Conservation (phyloP, 257 asterid species). For the Craterostigma plantagineum region DNA sequence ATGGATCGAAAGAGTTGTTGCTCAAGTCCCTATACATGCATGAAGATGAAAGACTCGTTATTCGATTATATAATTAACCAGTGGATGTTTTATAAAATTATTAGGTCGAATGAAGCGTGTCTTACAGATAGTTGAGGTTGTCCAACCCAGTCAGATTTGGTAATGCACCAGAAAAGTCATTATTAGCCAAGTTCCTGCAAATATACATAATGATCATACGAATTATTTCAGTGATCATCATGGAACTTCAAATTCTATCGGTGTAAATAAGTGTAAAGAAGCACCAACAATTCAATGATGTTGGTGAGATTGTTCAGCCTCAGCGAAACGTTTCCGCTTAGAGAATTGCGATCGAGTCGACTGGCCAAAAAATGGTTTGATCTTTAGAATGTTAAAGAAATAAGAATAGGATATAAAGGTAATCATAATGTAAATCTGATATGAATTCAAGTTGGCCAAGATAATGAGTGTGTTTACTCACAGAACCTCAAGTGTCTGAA, state of each 20-base stretch:
- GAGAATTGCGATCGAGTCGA: conserved; percentile 52
- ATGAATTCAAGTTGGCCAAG: too few species aligned
- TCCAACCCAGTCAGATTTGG: conserved; percentile 54
- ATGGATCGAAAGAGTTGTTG: conserved; percentile 42
- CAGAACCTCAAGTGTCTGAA: conserved; percentile 51
- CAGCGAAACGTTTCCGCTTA: conserved; percentile 41
- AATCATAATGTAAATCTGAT: conserved; percentile 5
- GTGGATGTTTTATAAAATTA: conserved; percentile 1
- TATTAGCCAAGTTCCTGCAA: conserved; percentile 65
- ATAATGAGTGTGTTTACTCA: conserved; percentile 25
- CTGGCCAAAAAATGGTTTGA: conserved; percentile 14
- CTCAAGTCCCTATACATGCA: conserved; percentile 38
- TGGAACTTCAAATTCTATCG: not conserved
- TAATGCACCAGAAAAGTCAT: conserved; percentile 36
- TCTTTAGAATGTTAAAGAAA: conserved; percentile 1
- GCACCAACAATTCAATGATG: conserved; percentile 59
- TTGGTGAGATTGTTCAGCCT: conserved; percentile 45
- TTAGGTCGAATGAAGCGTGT: too few species aligned
- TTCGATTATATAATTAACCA: too few species aligned
- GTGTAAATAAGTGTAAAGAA: not conserved
- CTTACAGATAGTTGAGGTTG: too few species aligned
- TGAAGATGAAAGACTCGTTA: not conserved
- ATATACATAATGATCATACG: too few species aligned
- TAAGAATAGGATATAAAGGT: not conserved
- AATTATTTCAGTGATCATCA: not conserved